A percentile compares a stretch with the other conserved stretches of the same genome.
Evolutionary conservation across 2,329 filamentous ascomycete genomes (phyloP).

Genomic region (Neoarthrinium moseri): DNA sequence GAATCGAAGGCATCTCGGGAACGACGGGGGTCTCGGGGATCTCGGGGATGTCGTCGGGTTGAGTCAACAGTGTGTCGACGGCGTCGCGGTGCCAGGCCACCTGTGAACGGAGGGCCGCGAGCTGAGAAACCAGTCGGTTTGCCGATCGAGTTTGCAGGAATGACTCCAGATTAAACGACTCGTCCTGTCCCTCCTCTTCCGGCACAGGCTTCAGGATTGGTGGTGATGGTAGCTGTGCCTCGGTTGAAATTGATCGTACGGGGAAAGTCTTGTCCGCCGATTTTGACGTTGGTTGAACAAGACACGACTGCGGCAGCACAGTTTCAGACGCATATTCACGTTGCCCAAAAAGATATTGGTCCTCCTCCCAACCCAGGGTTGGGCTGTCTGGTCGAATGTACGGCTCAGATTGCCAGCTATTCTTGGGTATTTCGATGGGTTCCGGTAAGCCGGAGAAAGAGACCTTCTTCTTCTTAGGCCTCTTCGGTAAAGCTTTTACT

Average conservation of each 20-base stretch:
- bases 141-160: conserved; percentile 42
- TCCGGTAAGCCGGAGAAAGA: conserved; percentile 37
- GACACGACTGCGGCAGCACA: neutral
- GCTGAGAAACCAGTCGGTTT: conserved; percentile 48
- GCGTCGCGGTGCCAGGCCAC: conserved; percentile 46
- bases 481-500: conserved; percentile 10
- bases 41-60: conserved; percentile 18
- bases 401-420: conserved; percentile 36
- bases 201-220: conserved; percentile 9
- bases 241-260: neutral
- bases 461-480: conserved; percentile 37
- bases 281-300: neutral
- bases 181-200: conserved; percentile 9
- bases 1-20: conserved; percentile 9
- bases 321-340: conserved; percentile 1
- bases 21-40: conserved; percentile 15
- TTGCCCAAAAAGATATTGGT: conserved; percentile 21
- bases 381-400: conserved; percentile 59
- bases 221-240: conserved; percentile 8
- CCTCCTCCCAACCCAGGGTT: conserved; percentile 53
- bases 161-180: conserved; percentile 25
- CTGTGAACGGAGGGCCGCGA: conserved; percentile 47
- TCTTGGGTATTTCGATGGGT: conserved; percentile 24
- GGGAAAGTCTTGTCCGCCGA: neutral
- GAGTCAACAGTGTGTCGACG: conserved; percentile 39